These are phyloP conservation scores for Suillus occidentalis DNA, from an alignment of 768 basidiomycete genomes.

Conservation along the genomic window DNA sequence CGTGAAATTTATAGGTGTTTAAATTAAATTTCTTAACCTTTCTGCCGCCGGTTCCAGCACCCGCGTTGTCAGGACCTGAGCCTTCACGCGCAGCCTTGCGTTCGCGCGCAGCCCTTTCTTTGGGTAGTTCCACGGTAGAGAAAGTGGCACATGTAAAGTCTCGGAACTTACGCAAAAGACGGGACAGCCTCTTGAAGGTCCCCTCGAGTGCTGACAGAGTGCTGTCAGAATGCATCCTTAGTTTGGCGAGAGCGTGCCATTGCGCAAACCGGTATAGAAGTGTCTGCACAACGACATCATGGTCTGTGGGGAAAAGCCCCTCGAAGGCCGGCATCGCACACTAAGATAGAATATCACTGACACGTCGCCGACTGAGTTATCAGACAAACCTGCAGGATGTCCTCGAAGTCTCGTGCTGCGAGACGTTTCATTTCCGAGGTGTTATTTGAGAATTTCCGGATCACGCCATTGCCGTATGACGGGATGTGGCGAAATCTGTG, in stretches of 20 bases:
- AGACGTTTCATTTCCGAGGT: too few relatives aligned
- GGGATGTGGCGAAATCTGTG: too few relatives aligned
- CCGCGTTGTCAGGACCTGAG: neutral
- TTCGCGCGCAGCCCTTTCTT: neutral
- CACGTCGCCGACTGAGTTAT: too few relatives aligned
- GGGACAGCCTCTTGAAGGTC: neutral
- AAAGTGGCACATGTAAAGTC: neutral
- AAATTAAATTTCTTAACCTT: neutral
- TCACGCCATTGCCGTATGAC: too few relatives aligned
- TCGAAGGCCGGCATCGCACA: neutral
- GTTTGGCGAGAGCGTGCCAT: neutral
- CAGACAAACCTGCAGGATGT: constrained; percentile 38
- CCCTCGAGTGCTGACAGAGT: neutral
- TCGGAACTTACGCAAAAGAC: neutral
- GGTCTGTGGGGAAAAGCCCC: neutral
- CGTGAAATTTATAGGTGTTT: neutral
- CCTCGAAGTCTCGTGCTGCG: constrained; percentile 42
- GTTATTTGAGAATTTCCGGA: too few relatives aligned
- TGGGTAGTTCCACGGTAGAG: neutral
- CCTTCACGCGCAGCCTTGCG: neutral
- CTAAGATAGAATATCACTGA: neutral
- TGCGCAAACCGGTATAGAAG: neutral
- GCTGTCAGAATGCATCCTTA: neutral
- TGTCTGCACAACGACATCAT: neutral
- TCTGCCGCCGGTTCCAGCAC: neutral